Conservation (phyloP, 768 basidiomycete genomes). For the Multifurca ochricompacta region DNA sequence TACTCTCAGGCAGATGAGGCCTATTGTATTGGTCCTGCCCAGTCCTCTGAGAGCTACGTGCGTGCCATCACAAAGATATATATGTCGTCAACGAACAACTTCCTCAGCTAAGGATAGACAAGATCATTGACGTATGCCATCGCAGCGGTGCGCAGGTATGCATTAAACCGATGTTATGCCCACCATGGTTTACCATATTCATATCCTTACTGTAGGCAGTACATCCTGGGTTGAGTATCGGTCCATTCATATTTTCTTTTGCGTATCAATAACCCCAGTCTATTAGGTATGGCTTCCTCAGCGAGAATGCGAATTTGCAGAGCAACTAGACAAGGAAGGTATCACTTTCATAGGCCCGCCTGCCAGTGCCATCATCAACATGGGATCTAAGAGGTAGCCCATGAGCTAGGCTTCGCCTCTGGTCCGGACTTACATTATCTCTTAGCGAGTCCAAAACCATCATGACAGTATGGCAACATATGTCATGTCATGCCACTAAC, state of each 20-base stretch:
- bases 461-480: conserved; percentile 55
- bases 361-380: conserved; percentile 77
- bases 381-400: conserved; percentile 90
- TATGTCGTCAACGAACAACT: background rate
- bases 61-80: conserved; percentile 27
- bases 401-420: background rate
- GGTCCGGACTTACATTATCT: background rate
- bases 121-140: conserved; percentile 77
- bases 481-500: background rate
- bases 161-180: background rate
- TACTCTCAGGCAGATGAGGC: conserved; percentile 43
- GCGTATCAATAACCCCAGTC: background rate
- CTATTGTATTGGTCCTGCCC: conserved; percentile 80
- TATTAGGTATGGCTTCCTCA: conserved; percentile 83
- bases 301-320: conserved; percentile 85
- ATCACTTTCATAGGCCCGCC: conserved; percentile 91
- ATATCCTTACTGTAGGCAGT: conserved; percentile 50
- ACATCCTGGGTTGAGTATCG: conserved; percentile 82
- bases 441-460: conserved; percentile 91
- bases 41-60: conserved; percentile 84
- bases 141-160: conserved; percentile 75
- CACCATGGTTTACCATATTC: background rate
- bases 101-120: conserved; percentile 72
- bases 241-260: background rate
- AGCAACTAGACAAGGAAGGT: conserved; percentile 64